These are phyloP conservation scores for Crithidia bombi DNA, from an alignment of 208 protist species.

Conservation along the genomic window DNA sequence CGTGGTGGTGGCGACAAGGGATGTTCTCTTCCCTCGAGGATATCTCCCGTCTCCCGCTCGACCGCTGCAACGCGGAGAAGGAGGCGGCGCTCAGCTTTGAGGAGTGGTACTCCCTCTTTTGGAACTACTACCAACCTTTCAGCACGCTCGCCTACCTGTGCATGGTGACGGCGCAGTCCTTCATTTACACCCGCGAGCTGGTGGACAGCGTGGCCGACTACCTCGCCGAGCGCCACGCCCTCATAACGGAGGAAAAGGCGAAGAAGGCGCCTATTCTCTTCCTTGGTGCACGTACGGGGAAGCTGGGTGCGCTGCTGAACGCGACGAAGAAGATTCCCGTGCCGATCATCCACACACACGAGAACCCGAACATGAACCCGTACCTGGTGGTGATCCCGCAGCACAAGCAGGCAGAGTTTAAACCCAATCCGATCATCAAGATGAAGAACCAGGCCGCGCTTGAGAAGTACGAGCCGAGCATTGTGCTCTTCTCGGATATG, in stretches of 20 bases:
- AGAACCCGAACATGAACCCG: constrained; percentile 86
- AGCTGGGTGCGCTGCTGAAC: constrained; percentile 80
- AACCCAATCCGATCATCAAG: constrained; percentile 79
- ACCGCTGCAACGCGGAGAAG: constrained; percentile 69
- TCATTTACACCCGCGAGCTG: constrained; percentile 72
- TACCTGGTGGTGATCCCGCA: constrained; percentile 87
- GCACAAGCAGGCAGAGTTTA: constrained; percentile 82
- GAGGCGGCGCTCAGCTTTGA: constrained; percentile 72
- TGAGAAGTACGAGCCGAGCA: constrained; percentile 87
- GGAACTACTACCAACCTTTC: constrained; percentile 90
- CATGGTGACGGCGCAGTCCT: constrained; percentile 80
- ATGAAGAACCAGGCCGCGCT: constrained; percentile 83
- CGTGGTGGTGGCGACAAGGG: constrained; percentile 72
- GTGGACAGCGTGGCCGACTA: constrained; percentile 79
- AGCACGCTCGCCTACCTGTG: constrained; percentile 77
- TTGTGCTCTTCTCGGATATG: constrained; percentile 88
- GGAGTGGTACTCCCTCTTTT: constrained; percentile 90
- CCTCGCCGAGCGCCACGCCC: constrained; percentile 69
- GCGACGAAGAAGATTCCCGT: constrained; percentile 78
- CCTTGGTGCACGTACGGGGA: constrained; percentile 73
- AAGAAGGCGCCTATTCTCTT: constrained; percentile 87
- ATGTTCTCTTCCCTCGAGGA: constrained; percentile 78
- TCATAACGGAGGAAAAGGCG: constrained; percentile 62
- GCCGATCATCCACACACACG: constrained; percentile 78
- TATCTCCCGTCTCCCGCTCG: constrained; percentile 84